phyloP scores from a whole-genome alignment of 805 yeast species.

The Deakozyma indianensis region DNA sequence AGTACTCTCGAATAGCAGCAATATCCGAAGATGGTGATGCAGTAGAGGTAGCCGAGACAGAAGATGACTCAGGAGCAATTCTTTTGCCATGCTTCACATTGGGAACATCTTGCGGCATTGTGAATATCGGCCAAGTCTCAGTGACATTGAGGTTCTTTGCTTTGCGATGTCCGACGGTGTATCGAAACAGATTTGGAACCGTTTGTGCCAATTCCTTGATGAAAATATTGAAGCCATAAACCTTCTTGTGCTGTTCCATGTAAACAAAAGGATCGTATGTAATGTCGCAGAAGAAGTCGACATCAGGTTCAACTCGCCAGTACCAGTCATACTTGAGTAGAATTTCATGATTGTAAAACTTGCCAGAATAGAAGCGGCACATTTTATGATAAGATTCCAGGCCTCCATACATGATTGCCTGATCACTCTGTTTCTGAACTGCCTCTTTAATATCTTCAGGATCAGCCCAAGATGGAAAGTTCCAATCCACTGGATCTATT shows the following conservation, averaged over 20 bases:
- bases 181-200: constrained; percentile 65
- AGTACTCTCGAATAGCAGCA: constrained; percentile 2
- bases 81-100: neutral
- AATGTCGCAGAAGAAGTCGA: constrained; percentile 77
- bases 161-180: constrained; percentile 49
- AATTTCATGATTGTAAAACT: constrained; percentile 65
- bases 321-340: constrained; percentile 71
- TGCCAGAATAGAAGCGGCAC: constrained; percentile 88
- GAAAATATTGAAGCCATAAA: constrained; percentile 74
- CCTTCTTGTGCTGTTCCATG: constrained; percentile 56
- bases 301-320: constrained; percentile 94
- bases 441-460: constrained; percentile 35
- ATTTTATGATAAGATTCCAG: constrained; percentile 76
- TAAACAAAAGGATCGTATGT: constrained; percentile 83
- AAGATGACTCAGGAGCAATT: neutral
- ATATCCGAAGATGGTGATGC: neutral
- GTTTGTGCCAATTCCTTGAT: constrained; percentile 70
- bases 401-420: constrained; percentile 72
- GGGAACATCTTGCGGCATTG: constrained; percentile 17
- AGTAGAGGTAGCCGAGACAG: neutral
- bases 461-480: constrained; percentile 39
- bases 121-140: constrained; percentile 10
- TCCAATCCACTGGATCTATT: constrained; percentile 51
- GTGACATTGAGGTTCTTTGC: constrained; percentile 29
- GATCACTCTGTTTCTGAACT: constrained; percentile 65